Percentiles rank a stretch among this genome's conserved stretches.
Conservation (phyloP, 2,329 filamentous ascomycete species). For the Rhytidhysteron rufulum region DNA sequence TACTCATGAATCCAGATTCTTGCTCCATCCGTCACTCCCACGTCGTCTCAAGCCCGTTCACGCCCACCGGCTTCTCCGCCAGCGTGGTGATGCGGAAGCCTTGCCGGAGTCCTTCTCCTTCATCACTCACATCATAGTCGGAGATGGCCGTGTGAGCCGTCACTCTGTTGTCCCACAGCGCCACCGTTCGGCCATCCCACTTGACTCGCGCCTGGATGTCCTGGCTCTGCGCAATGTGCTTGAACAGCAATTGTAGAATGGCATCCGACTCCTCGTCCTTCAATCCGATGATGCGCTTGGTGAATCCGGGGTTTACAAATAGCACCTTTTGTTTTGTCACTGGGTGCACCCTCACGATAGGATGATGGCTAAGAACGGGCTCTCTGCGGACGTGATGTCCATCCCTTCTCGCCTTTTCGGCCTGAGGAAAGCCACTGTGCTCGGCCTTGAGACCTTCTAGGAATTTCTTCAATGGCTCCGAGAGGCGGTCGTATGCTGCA, state of each 20-base stretch:
- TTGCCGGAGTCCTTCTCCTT: constrained; percentile 19
- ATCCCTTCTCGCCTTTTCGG: constrained; percentile 58
- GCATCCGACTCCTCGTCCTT: constrained; percentile 80
- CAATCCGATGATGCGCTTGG: constrained; percentile 70
- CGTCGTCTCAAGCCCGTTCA: constrained; percentile 16
- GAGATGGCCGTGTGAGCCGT: constrained; percentile 72
- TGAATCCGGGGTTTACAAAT: constrained; percentile 79
- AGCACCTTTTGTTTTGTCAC: constrained; percentile 74
- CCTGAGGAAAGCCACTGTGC: constrained; percentile 74
- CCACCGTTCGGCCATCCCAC: constrained; percentile 72
- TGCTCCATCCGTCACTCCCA: no score
- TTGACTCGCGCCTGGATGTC: constrained; percentile 69
- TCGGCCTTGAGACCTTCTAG: constrained; percentile 66
- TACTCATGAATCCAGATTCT: no score
- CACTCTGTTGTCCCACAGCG: constrained; percentile 79
- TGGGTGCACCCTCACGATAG: constrained; percentile 71
- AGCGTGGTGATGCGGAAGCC: constrained; percentile 23
- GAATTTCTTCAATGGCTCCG: constrained; percentile 13
- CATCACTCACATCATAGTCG: constrained; percentile 50
- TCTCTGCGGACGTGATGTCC: constrained; percentile 59
- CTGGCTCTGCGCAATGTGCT: constrained; percentile 62
- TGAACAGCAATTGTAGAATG: constrained; percentile 69
- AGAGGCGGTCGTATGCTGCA: constrained; percentile 41
- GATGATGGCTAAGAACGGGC: constrained; percentile 19
- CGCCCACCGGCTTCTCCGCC: constrained; percentile 16